Evolutionary conservation across 1,284 basidiomycete species (phyloP).

Genomic region (Melampsora larici-populina): DNA sequence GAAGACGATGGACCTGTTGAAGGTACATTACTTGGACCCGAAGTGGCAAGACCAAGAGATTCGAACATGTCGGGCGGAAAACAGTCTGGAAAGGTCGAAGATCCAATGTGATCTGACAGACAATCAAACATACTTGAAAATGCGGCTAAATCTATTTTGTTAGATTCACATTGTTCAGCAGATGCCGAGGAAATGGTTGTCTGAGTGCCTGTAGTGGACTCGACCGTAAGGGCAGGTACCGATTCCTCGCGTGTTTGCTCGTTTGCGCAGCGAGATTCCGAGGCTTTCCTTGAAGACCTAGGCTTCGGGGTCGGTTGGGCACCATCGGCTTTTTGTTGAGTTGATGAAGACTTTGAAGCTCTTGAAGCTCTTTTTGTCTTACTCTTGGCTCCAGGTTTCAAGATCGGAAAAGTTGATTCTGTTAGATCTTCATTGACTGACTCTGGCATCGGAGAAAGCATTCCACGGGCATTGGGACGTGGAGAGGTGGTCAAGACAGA

Average conservation of each 20-base stretch:
- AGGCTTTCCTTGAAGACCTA: not conserved
- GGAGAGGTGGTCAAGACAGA: slow-evolving; percentile 37
- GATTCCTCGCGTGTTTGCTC: not conserved
- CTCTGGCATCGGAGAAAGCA: slow-evolving; percentile 2
- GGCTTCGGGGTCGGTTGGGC: not conserved
- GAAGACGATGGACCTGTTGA: not conserved
- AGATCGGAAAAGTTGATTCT: not conserved
- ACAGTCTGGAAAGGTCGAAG: slow-evolving; percentile 2
- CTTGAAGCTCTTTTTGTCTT: not conserved
- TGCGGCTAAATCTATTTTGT: not conserved
- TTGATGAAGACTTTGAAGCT: not conserved
- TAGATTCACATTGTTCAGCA: not conserved
- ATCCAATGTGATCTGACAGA: not conserved
- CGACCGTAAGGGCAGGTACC: not conserved
- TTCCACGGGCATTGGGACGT: not conserved
- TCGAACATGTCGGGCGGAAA: not conserved
- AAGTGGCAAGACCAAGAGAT: not conserved
- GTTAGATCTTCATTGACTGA: not conserved
- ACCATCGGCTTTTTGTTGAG: not conserved
- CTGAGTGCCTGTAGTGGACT: not conserved
- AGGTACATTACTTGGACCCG: not conserved
- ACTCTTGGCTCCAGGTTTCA: not conserved
- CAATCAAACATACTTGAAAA: not conserved
- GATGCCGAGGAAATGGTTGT: not conserved
- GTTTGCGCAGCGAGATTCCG: not conserved